phyloP scores from a whole-genome alignment of 1,139 yeast genomes.

The Pichia sp. region DNA sequence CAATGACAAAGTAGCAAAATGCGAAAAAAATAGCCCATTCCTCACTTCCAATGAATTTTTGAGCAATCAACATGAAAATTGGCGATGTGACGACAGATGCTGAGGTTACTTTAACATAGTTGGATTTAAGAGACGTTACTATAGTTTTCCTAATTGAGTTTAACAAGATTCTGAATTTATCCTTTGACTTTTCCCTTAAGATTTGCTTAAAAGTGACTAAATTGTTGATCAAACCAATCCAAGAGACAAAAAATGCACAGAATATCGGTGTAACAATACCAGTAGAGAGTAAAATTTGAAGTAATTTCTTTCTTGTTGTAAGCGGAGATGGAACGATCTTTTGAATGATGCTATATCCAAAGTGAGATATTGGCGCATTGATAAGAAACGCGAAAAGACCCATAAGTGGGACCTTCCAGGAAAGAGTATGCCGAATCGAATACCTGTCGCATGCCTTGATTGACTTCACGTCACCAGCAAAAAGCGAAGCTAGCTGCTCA shows the following conservation, averaged over 20 bases:
- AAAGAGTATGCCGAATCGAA: conserved; percentile 34
- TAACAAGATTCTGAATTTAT: conserved; percentile 19
- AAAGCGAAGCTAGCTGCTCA: conserved; percentile 48
- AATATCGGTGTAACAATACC: conserved; percentile 58
- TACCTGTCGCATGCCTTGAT: conserved; percentile 11
- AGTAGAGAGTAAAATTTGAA: conserved; percentile 56
- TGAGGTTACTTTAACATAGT: conserved; percentile 50
- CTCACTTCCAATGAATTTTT: conserved; percentile 60
- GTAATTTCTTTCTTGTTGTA: conserved; percentile 35
- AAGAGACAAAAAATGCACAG: conserved; percentile 49
- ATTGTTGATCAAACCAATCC: conserved; percentile 41
- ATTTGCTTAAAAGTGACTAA: conserved; percentile 3
- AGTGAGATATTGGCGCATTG: conserved; percentile 71
- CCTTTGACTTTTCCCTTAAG: conserved; percentile 15
- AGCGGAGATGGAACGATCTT: conserved; percentile 37
- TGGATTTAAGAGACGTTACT: conserved; percentile 38
- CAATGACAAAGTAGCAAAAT: conserved; percentile 62
- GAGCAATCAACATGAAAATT: conserved; percentile 61
- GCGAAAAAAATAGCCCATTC: conserved; percentile 84
- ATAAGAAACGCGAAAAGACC: conserved; percentile 64
- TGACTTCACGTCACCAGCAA: conserved; percentile 34
- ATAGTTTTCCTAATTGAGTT: not conserved
- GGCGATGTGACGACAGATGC: conserved; percentile 63
- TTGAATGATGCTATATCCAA: conserved; percentile 43
- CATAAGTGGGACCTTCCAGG: conserved; percentile 53